Evolutionary conservation across 1,139 yeast species (phyloP).

Genomic region (Magnusiomyces paraingens): DNA sequence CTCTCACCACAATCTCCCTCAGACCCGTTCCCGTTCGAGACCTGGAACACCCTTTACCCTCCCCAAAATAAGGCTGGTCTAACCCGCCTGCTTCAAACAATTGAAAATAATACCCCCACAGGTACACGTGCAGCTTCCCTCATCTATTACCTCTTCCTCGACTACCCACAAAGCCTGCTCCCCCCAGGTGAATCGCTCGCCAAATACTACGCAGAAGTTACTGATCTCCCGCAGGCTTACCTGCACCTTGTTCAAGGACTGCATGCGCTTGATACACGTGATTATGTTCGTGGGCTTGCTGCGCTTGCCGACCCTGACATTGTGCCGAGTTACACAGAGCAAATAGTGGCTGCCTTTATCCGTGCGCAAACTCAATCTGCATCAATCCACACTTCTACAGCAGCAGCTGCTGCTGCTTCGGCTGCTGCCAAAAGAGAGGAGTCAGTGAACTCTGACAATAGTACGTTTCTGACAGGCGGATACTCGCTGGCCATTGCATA

Average conservation of each 20-base stretch:
- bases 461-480: background rate
- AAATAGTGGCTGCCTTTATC: slow-evolving; percentile 20
- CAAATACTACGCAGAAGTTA: slow-evolving; percentile 27
- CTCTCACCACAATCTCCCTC: slow-evolving; percentile 4
- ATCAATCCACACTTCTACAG: no score
- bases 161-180: slow-evolving; percentile 21
- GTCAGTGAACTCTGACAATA: slow-evolving; percentile 7
- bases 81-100: slow-evolving; percentile 6
- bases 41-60: slow-evolving; percentile 8
- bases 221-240: slow-evolving; percentile 24
- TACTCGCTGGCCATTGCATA: slow-evolving; percentile 19
- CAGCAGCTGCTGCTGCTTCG: no score
- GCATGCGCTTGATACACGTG: slow-evolving; percentile 23
- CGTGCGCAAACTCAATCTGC: slow-evolving; percentile 8
- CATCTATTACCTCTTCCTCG: slow-evolving; percentile 28
- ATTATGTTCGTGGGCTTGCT: slow-evolving; percentile 20
- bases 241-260: slow-evolving; percentile 23
- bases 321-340: slow-evolving; percentile 21
- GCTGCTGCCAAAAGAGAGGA: no score
- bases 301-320: slow-evolving; percentile 24
- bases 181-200: slow-evolving; percentile 23
- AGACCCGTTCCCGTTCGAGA: background rate
- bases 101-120: background rate
- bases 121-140: slow-evolving; percentile 18
- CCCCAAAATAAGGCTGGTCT: slow-evolving; percentile 7